Conservation (phyloP, 768 basidiomycete species). For the Boletus vinaceobasis region DNA sequence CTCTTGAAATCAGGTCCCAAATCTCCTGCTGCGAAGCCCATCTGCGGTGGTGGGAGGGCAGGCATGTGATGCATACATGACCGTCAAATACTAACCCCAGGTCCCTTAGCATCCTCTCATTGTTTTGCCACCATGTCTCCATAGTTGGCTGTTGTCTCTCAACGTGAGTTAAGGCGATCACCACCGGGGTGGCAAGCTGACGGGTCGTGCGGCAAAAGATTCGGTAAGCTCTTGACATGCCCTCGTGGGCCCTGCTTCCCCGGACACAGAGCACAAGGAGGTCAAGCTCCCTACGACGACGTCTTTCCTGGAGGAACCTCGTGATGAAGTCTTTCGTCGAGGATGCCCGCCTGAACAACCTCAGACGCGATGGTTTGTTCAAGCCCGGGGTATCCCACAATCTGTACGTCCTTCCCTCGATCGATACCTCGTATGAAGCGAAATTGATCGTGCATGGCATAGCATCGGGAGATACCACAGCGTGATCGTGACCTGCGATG, state of each 20-base stretch:
- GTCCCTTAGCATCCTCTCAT: constrained; percentile 15
- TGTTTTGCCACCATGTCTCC: constrained; percentile 34
- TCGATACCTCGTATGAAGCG: constrained; percentile 19
- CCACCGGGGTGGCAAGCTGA: constrained; percentile 31
- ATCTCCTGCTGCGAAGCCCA: constrained; percentile 18
- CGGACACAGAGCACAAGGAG: constrained; percentile 23
- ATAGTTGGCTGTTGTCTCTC: constrained; percentile 29
- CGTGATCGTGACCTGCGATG: constrained; percentile 22
- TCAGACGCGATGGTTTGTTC: constrained; percentile 9
- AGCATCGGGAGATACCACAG: constrained; percentile 27
- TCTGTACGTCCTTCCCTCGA: constrained; percentile 14
- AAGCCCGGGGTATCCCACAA: constrained; percentile 36
- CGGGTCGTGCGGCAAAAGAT: constrained; percentile 33
- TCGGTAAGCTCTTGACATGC: constrained; percentile 16
- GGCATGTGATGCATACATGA: constrained; percentile 28
- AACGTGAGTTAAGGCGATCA: constrained; percentile 38
- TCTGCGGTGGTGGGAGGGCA: constrained; percentile 14
- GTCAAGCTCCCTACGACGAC: constrained; percentile 18
- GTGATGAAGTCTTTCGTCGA: constrained; percentile 9
- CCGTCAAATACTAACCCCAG: constrained; percentile 27
- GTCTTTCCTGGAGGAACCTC: constrained; percentile 32
- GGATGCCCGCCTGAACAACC: constrained; percentile 7
- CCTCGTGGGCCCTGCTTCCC: constrained; percentile 15
- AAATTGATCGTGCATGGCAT: constrained; percentile 32
- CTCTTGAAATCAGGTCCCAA: constrained; percentile 7